Conservation (phyloP, 495 filamentous ascomycete species). For the Friedmanniomyces simplex region DNA sequence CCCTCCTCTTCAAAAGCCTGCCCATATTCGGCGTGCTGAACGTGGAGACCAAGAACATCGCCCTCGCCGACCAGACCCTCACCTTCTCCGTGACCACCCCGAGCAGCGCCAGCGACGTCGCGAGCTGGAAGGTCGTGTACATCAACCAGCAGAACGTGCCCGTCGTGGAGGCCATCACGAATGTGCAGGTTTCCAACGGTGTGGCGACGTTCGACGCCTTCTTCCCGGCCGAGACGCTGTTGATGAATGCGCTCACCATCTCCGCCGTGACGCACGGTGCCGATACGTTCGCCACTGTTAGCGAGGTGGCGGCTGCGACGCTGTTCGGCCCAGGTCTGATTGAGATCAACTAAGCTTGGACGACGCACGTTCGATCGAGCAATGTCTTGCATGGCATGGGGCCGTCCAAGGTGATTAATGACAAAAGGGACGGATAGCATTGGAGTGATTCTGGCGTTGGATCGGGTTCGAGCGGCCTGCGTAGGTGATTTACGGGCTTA, state of each 20-base stretch:
- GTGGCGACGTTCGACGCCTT: conserved; percentile 10
- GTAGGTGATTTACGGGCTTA: no score
- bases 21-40: conserved; percentile 15
- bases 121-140: conserved; percentile 11
- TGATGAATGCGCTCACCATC: conserved; percentile 20
- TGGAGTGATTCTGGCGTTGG: not conserved
- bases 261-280: conserved; percentile 9
- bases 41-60: conserved; percentile 6
- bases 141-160: conserved; percentile 23
- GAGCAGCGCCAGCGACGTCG: not conserved
- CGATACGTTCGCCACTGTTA: conserved; percentile 2
- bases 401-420: not conserved
- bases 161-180: conserved; percentile 1
- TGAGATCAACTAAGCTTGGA: conserved; percentile 23
- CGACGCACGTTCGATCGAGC: not conserved
- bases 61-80: conserved; percentile 6
- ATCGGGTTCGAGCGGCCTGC: not conserved
- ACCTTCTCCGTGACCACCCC: conserved; percentile 13
- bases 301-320: conserved; percentile 13
- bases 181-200: not conserved
- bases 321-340: conserved; percentile 23
- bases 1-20: conserved; percentile 3
- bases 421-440: not conserved
- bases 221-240: conserved; percentile 5
- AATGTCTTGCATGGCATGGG: no score